These are phyloP conservation scores for Violaceomyces palustris DNA, from an alignment of 1,284 basidiomycete species.

Conservation along the genomic window DNA sequence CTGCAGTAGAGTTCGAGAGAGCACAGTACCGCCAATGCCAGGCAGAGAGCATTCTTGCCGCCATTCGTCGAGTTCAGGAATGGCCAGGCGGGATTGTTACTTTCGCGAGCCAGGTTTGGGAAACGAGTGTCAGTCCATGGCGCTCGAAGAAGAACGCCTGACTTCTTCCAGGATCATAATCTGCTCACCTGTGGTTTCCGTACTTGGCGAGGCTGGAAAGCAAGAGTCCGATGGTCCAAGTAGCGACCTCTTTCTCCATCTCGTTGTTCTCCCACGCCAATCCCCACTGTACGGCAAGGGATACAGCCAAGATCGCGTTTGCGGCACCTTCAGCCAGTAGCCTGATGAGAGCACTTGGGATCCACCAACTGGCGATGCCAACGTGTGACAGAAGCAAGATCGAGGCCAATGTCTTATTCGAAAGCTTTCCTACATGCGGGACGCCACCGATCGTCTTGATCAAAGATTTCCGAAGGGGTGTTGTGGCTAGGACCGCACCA, in stretches of 20 bases:
- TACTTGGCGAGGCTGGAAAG: conserved; percentile 40
- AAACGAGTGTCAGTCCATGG: too few relatives aligned
- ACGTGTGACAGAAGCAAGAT: conserved; percentile 26
- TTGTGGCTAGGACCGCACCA: conserved; percentile 12
- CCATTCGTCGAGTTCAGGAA: conserved; percentile 44
- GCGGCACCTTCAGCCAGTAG: conserved; percentile 27
- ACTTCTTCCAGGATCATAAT: too few relatives aligned
- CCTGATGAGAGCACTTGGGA: conserved; percentile 17
- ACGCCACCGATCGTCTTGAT: conserved; percentile 5
- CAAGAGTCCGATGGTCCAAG: conserved; percentile 41
- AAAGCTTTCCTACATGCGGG: conserved; percentile 11
- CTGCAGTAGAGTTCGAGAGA: conserved; percentile 12
- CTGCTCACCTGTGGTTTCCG: conserved; percentile 26
- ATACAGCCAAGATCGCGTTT: conserved; percentile 22
- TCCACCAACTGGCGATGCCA: conserved; percentile 27
- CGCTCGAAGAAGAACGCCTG: too few relatives aligned
- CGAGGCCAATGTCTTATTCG: conserved; percentile 8
- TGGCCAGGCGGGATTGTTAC: conserved; percentile 48
- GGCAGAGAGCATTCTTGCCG: conserved; percentile 28
- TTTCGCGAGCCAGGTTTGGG: too few relatives aligned
- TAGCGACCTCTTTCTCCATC: conserved; percentile 14
- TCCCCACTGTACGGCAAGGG: conserved; percentile 37
- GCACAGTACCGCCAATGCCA: conserved; percentile 20
- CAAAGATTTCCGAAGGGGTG: conserved; percentile 5
- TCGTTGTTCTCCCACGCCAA: conserved; percentile 37